Conservation (phyloP, 495 filamentous ascomycete genomes). For the Trichoderma parareesei region DNA sequence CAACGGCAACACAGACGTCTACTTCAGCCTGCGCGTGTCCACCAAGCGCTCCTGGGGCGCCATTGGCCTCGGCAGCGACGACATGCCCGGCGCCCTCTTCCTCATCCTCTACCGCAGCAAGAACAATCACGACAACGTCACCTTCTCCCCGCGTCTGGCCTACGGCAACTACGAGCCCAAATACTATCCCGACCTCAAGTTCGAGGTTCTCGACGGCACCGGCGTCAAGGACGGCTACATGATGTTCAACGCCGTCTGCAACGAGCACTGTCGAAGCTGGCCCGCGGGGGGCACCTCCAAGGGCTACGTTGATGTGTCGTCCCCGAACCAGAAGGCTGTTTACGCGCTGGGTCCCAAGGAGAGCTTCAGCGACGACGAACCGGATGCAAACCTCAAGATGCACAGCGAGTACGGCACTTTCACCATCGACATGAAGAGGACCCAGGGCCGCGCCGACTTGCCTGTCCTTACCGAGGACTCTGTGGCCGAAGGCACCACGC, state of each 20-base stretch:
- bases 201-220: slow-evolving; percentile 34
- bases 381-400: slow-evolving; percentile 31
- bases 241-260: slow-evolving; percentile 37
- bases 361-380: slow-evolving; percentile 27
- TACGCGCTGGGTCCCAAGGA: slow-evolving; percentile 41
- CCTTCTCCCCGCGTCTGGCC: slow-evolving; percentile 39
- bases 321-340: slow-evolving; percentile 36
- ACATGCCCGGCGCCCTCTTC: slow-evolving; percentile 45
- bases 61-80: slow-evolving; percentile 41
- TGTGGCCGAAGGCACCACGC: slow-evolving; percentile 16
- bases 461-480: slow-evolving; percentile 20
- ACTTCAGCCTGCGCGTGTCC: slow-evolving; percentile 40
- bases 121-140: slow-evolving; percentile 36
- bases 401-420: slow-evolving; percentile 46
- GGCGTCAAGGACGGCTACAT: slow-evolving; percentile 33
- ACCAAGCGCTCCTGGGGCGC: slow-evolving; percentile 35
- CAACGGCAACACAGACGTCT: slow-evolving; percentile 34
- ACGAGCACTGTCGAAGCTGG: slow-evolving; percentile 38
- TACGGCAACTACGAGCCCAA: slow-evolving; percentile 38
- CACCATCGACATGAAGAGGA: slow-evolving; percentile 42
- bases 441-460: slow-evolving; percentile 29
- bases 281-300: slow-evolving; percentile 12
- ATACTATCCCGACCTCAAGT: slow-evolving; percentile 30
- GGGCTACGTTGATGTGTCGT: slow-evolving; percentile 32
- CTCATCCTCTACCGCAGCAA: slow-evolving; percentile 40